Conservation (phyloP, 106 monocot genomes). For the Platanthera guangdongensis region DNA sequence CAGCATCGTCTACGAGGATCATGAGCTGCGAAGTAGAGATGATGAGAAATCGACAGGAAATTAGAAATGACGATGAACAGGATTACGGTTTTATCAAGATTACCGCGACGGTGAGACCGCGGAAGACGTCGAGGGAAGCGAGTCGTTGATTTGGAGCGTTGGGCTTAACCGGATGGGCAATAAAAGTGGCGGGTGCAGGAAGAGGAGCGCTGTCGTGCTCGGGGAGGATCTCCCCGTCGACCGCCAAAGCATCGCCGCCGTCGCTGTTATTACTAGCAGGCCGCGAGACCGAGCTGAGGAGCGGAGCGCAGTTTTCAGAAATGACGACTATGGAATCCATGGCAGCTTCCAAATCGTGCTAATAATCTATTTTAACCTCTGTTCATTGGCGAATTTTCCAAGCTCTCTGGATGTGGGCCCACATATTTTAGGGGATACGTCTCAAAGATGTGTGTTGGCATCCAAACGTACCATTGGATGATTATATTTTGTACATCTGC, state of each 20-base stretch:
- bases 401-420: too few relatives aligned
- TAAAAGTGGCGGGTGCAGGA: constrained; percentile 2
- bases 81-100: background rate
- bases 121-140: constrained; percentile 89
- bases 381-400: too few relatives aligned
- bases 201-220: constrained; percentile 8
- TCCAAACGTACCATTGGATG: too few relatives aligned
- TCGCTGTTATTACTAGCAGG: background rate
- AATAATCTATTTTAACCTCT: too few relatives aligned
- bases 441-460: too few relatives aligned
- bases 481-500: too few relatives aligned
- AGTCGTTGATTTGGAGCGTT: constrained; percentile 26
- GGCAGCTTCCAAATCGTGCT: background rate
- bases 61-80: background rate
- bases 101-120: constrained; percentile 86
- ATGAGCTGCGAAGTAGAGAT: constrained; percentile 45
- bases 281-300: constrained; percentile 14
- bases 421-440: too few relatives aligned
- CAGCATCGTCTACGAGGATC: constrained; percentile 91
- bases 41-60: background rate
- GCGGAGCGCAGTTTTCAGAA: constrained; percentile 26
- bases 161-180: background rate
- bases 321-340: constrained; percentile 34
- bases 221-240: constrained; percentile 34
- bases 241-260: background rate